A percentile compares a stretch with the other conserved stretches of the same genome.
Conservation (phyloP, 805 yeast species). For the Kodamaea laetipori region DNA sequence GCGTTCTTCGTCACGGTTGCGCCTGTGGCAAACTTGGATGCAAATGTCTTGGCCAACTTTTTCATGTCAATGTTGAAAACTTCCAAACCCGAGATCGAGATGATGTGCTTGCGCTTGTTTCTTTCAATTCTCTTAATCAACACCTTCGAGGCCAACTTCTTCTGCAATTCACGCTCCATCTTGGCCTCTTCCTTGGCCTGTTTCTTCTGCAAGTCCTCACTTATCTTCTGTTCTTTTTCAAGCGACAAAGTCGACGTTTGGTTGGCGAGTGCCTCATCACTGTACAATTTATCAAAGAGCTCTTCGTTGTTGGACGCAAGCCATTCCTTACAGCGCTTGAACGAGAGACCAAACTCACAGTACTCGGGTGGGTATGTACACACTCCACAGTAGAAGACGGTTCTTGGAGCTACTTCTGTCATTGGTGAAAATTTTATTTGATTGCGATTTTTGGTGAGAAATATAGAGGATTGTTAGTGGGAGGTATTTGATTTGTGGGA, state of each 20-base stretch:
- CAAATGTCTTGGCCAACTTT: slow-evolving; percentile 87
- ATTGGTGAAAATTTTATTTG: slow-evolving; percentile 16
- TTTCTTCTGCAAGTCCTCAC: slow-evolving; percentile 78
- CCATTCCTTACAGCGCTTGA: slow-evolving; percentile 86
- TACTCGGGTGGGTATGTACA: slow-evolving; percentile 87
- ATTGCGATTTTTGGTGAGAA: not conserved
- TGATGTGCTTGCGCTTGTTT: slow-evolving; percentile 83
- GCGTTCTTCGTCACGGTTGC: slow-evolving; percentile 87
- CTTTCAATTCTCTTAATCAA: slow-evolving; percentile 84
- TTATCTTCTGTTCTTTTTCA: slow-evolving; percentile 81
- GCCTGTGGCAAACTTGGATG: slow-evolving; percentile 94
- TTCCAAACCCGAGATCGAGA: slow-evolving; percentile 85
- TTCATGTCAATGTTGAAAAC: slow-evolving; percentile 87
- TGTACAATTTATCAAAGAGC: slow-evolving; percentile 60
- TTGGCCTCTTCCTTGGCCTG: slow-evolving; percentile 85
- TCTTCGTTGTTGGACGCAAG: slow-evolving; percentile 59
- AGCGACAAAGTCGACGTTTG: slow-evolving; percentile 62
- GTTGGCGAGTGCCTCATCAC: slow-evolving; percentile 56
- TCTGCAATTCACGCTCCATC: slow-evolving; percentile 80
- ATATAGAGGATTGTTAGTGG: not conserved
- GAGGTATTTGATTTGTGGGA: not conserved
- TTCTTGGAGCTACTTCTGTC: slow-evolving; percentile 34
- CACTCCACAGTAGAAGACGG: slow-evolving; percentile 69
- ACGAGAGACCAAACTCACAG: slow-evolving; percentile 86
- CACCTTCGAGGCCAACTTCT: slow-evolving; percentile 78